A percentile compares a stretch with the other conserved stretches of the same genome.
Conservation (phyloP, 2,329 filamentous ascomycete species). For the Drechslerella coelobrocha region DNA sequence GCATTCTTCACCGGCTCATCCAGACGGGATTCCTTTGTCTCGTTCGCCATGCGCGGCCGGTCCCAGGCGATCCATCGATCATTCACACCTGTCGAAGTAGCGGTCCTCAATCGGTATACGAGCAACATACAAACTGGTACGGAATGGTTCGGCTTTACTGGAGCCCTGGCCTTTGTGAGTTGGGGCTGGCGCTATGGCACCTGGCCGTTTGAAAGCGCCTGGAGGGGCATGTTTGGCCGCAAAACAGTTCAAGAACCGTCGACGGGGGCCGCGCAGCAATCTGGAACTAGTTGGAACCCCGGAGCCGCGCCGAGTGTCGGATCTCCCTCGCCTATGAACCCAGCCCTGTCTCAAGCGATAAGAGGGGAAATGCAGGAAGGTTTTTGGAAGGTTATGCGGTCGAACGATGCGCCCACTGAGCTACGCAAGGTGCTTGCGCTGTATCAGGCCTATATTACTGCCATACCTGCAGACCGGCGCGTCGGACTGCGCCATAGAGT, state of each 20-base stretch:
- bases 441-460: no score
- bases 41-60: slow-evolving; percentile 16
- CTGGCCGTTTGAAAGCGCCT: slow-evolving; percentile 26
- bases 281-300: no score
- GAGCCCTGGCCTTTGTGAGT: background rate
- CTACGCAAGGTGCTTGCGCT: no score
- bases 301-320: no score
- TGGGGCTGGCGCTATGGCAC: background rate
- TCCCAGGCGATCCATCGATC: slow-evolving; percentile 8
- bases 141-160: slow-evolving; percentile 27
- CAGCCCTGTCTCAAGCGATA: no score
- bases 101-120: slow-evolving; percentile 27
- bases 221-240: background rate
- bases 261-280: background rate
- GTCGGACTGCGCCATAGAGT: no score
- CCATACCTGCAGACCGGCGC: no score
- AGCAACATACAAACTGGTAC: slow-evolving; percentile 27
- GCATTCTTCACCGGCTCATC: slow-evolving; percentile 16
- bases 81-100: slow-evolving; percentile 33
- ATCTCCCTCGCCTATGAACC: no score
- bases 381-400: no score
- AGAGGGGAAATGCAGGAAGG: no score
- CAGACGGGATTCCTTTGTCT: slow-evolving; percentile 7
- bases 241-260: background rate
- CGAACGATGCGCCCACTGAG: no score